A percentile compares a stretch with the other conserved stretches of the same genome.
Evolutionary conservation across 2,329 filamentous ascomycete genomes (phyloP).

Genomic region (Monosporascus sp.): DNA sequence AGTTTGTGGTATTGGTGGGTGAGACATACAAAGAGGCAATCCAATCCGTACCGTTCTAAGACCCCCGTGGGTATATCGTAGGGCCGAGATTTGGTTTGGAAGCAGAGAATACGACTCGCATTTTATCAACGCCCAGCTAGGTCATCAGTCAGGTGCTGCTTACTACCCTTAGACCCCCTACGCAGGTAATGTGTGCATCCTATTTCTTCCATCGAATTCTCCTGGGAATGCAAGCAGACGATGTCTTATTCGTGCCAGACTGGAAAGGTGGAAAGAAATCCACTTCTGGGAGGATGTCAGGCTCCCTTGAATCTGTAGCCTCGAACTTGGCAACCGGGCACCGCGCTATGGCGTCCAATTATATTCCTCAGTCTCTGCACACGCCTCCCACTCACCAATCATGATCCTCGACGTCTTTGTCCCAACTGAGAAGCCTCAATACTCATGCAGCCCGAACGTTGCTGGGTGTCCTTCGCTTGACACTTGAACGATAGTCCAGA

Average conservation of each 20-base stretch:
- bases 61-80: conserved; percentile 15
- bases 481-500: too few species aligned
- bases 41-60: neutral
- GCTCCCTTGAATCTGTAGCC: too few species aligned
- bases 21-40: neutral
- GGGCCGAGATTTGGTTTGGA: conserved; percentile 1
- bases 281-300: too few species aligned
- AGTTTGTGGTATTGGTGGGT: neutral
- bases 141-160: neutral
- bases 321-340: too few species aligned
- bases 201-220: too few species aligned
- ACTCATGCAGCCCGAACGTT: neutral
- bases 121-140: neutral
- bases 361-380: neutral
- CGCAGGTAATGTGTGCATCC: too few species aligned
- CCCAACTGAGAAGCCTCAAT: neutral
- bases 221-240: too few species aligned
- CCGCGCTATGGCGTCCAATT: neutral
- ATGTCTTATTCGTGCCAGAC: too few species aligned
- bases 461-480: too few species aligned
- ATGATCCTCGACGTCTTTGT: neutral
- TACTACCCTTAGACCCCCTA: neutral
- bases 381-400: neutral
- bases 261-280: too few species aligned
- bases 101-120: neutral